Evolutionary conservation across 108 stramenopile species (phyloP), one percentile per base, ranked within the genome.

Genomic region (Conticribra weissflogii): DNA sequence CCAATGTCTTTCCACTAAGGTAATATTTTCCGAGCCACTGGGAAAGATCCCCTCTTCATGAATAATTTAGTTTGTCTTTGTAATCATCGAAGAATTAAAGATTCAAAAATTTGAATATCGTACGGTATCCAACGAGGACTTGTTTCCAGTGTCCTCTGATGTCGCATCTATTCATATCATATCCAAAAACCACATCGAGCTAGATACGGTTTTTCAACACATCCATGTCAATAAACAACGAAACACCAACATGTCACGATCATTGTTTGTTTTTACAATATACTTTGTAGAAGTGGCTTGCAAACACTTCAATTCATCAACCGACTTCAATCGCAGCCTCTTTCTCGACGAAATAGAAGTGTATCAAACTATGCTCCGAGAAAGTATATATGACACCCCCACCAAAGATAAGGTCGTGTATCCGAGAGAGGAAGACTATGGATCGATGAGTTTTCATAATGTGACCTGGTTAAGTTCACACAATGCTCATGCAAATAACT

Each of bases 151-250:
- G n/a, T n/a, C n/a, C n/a, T n/a, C n/a, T n/a, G n/a, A n/a, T n/a
- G n/a, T n/a, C n/a, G n/a, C n/a, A n/a, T n/a, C n/a, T n/a, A n/a
- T n/a, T n/a, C n/a, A n/a, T n/a, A n/a, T n/a, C n/a, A n/a, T n/a
- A n/a, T n/a, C n/a, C n/a, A n/a, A n/a, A n/a, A n/a, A n/a, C n/a
- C n/a, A n/a, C n/a, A n/a, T n/a, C n/a, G n/a, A n/a, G n/a, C n/a
- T n/a, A n/a, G n/a, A n/a, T n/a, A n/a, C n/a, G n/a, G n/a, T 41
- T 44, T 27, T 59, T 59, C 59, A 59, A 25, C 14, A 22, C 59
- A 59, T 59, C 59, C 59, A 59, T 59, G 22, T 44, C 59, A 44
- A 19, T 24, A 16, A 45, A 23, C 34, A 59, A 12, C 7, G 36
- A 16, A 9, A 2, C 24, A 5, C 23, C 8, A 7, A 44, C 2